Evolutionary conservation across 2,329 filamentous ascomycete species (phyloP).

Genomic region (Fusarium sp.): DNA sequence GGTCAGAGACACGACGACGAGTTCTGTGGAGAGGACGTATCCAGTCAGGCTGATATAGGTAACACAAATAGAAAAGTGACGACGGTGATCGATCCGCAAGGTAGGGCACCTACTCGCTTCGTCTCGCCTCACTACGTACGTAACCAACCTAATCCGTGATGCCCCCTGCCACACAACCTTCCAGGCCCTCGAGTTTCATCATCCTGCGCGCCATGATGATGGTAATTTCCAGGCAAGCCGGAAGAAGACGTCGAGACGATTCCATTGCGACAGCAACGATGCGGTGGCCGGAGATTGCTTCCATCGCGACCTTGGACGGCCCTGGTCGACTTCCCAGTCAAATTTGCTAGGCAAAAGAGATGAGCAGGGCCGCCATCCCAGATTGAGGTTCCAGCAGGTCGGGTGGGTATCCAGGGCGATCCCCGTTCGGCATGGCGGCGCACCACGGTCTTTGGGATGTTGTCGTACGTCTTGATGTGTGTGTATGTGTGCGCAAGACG

Average conservation of each 20-base stretch:
- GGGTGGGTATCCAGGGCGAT: conserved; percentile 45
- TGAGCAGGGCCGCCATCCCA: conserved; percentile 42
- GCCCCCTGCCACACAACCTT: conserved; percentile 33
- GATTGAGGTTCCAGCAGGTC: conserved; percentile 42
- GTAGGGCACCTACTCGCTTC: conserved; percentile 17
- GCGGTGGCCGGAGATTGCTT: conserved; percentile 47
- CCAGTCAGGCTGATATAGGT: background rate
- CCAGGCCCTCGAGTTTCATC: conserved; percentile 42
- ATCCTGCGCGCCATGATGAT: conserved; percentile 41
- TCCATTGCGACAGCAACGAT: conserved; percentile 45
- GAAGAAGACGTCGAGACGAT: conserved; percentile 29
- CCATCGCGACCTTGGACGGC: conserved; percentile 29
- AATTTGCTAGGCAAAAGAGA: conserved; percentile 41
- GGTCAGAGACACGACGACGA: conserved; percentile 4
- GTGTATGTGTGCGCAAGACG: conserved; percentile 16
- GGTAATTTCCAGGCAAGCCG: conserved; percentile 46
- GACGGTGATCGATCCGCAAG: conserved; percentile 9
- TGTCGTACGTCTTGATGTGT: conserved; percentile 38
- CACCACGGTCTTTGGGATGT: conserved; percentile 15
- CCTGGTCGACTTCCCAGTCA: conserved; percentile 35
- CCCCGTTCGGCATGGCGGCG: conserved; percentile 29
- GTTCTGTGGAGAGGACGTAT: background rate
- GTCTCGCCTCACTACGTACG: conserved; percentile 25
- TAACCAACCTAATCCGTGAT: conserved; percentile 34
- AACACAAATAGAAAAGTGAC: background rate